Conservation (phyloP, 2,329 filamentous ascomycete genomes). For the Pseudomassariella vexata region DNA sequence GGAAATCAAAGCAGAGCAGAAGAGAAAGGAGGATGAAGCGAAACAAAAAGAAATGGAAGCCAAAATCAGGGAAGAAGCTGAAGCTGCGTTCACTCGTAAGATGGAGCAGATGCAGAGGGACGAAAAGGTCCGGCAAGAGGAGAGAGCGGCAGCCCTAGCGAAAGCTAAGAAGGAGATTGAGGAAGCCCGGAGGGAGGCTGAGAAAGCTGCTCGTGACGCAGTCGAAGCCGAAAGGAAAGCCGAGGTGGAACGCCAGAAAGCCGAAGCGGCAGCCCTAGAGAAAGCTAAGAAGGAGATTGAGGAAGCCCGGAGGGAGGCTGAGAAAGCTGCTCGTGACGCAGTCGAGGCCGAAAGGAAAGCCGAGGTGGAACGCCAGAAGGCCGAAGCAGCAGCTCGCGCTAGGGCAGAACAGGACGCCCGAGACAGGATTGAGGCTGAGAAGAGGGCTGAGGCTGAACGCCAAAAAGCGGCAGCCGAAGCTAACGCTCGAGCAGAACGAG, state of each 20-base stretch:
- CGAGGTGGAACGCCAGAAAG: slow-evolving; percentile 30
- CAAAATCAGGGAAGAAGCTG: slow-evolving; percentile 39
- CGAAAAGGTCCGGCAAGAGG: slow-evolving; percentile 25
- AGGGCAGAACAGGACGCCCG: slow-evolving; percentile 28
- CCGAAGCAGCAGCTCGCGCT: slow-evolving; percentile 23
- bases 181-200: slow-evolving; percentile 38
- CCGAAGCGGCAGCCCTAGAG: slow-evolving; percentile 24
- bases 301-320: slow-evolving; percentile 38
- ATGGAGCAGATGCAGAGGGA: slow-evolving; percentile 34
- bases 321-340: slow-evolving; percentile 32
- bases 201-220: slow-evolving; percentile 33
- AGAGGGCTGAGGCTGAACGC: slow-evolving; percentile 21
- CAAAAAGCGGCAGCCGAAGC: slow-evolving; percentile 16
- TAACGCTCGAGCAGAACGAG: slow-evolving; percentile 25
- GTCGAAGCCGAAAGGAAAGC: slow-evolving; percentile 31
- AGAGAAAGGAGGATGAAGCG: slow-evolving; percentile 38
- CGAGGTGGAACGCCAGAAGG: slow-evolving; percentile 30
- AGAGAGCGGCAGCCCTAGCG: slow-evolving; percentile 34
- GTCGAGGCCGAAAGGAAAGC: slow-evolving; percentile 31
- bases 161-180: slow-evolving; percentile 41
- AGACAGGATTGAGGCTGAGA: slow-evolving; percentile 25
- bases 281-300: slow-evolving; percentile 36
- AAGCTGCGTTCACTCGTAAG: slow-evolving; percentile 33
- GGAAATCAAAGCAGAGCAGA: slow-evolving; percentile 39
- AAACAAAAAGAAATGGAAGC: slow-evolving; percentile 37